Conservation (phyloP, 257 asterid genomes). For the Rhazya stricta region DNA sequence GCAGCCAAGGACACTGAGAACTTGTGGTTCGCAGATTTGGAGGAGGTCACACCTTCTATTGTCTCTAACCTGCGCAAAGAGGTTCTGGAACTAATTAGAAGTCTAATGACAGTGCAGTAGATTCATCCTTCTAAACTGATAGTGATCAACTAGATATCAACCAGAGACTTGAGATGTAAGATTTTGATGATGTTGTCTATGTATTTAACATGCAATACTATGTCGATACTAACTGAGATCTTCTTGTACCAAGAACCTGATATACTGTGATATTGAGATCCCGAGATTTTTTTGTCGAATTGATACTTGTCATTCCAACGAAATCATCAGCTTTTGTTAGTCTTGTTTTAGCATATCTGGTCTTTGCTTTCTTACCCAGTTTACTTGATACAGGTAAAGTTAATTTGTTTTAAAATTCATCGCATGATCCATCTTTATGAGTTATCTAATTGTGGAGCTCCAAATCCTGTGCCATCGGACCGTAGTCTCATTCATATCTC, state of each 20-base stretch:
- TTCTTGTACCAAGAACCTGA: neutral
- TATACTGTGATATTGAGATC: neutral
- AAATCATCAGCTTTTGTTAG: neutral
- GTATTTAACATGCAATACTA: neutral
- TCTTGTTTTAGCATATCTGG: neutral
- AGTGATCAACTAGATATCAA: neutral
- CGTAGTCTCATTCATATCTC: no score
- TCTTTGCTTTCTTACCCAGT: neutral
- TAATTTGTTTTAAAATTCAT: no score
- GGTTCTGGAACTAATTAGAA: constrained; percentile 43
- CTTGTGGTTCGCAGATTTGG: constrained; percentile 49
- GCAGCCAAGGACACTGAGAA: constrained; percentile 22
- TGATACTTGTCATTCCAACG: neutral
- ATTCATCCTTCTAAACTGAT: neutral
- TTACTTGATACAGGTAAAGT: no score
- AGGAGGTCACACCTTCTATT: constrained; percentile 39
- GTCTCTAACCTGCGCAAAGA: constrained; percentile 54
- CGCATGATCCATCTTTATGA: no score
- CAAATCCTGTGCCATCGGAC: no score
- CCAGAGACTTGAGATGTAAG: neutral
- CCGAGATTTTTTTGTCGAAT: neutral
- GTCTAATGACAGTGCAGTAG: constrained; percentile 35
- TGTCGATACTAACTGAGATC: neutral
- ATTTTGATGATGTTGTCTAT: neutral
- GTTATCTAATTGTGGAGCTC: no score